Evolutionary conservation across 768 basidiomycete genomes (phyloP).

Genomic region (Podaxis sp.): DNA sequence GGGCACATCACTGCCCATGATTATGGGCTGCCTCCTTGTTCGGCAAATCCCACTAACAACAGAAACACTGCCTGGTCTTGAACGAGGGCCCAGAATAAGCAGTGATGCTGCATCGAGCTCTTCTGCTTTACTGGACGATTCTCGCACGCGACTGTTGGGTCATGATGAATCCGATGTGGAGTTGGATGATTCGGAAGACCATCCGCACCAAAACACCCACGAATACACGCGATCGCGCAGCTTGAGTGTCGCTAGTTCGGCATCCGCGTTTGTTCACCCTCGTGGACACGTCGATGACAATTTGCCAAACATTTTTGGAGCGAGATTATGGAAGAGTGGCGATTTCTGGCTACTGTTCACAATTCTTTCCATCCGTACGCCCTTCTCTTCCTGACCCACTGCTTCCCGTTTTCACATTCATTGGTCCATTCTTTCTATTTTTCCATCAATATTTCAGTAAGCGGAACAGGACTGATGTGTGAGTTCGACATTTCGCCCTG

Average conservation of each 20-base stretch:
- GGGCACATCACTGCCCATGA: slow-evolving; percentile 79
- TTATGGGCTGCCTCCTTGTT: slow-evolving; percentile 74
- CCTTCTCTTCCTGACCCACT: neutral
- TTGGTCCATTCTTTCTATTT: neutral
- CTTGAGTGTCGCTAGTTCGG: slow-evolving; percentile 5
- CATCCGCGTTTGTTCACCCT: slow-evolving; percentile 20
- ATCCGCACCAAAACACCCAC: neutral
- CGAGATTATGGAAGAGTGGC: slow-evolving; percentile 42
- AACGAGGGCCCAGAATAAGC: slow-evolving; percentile 12
- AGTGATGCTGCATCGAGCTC: slow-evolving; percentile 14
- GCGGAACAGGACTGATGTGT: slow-evolving; percentile 86
- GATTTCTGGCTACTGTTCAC: slow-evolving; percentile 69
- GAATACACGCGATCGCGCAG: neutral
- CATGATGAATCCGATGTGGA: slow-evolving; percentile 19
- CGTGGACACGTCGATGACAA: slow-evolving; percentile 20
- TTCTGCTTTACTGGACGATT: slow-evolving; percentile 14
- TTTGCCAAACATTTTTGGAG: slow-evolving; percentile 54
- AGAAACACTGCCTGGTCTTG: slow-evolving; percentile 25
- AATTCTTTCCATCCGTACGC: slow-evolving; percentile 59
- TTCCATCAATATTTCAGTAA: slow-evolving; percentile 40
- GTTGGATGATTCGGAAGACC: neutral
- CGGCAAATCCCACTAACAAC: slow-evolving; percentile 63
- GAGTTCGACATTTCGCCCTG: slow-evolving; percentile 26
- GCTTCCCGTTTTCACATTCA: neutral
- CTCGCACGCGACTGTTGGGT: slow-evolving; percentile 19